A percentile compares a stretch with the other conserved stretches of the same genome.
phyloP scores from a whole-genome alignment of 192 early-diverging fungal species.

The Coemansia pectinata region DNA sequence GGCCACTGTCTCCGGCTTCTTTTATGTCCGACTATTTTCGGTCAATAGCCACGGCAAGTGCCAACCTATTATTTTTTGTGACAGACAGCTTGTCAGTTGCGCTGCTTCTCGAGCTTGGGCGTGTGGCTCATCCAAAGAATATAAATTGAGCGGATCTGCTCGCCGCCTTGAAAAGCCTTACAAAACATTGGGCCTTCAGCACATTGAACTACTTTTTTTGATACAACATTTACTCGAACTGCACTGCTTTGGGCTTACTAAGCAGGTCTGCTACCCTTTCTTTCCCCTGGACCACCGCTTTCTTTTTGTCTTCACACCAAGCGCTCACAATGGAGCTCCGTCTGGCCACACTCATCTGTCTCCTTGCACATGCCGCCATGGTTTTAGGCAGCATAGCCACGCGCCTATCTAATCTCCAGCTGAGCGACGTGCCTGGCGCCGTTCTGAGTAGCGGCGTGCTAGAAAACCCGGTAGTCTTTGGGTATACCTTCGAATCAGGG shows the following conservation, averaged over 20 bases:
- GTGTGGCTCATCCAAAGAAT: neutral
- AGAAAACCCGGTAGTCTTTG: constrained; percentile 35
- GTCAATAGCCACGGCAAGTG: neutral
- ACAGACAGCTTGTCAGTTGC: neutral
- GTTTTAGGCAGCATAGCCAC: neutral
- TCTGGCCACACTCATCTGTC: neutral
- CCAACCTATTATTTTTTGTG: neutral
- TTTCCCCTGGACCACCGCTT: neutral
- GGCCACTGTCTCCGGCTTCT: neutral
- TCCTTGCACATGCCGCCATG: neutral
- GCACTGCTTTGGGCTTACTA: neutral
- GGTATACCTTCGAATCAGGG: constrained; percentile 38
- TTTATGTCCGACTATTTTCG: neutral
- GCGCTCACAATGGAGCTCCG: neutral
- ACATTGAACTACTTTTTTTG: neutral
- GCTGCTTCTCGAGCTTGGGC: neutral
- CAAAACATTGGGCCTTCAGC: neutral
- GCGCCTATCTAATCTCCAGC: constrained; percentile 3
- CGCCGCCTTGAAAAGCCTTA: neutral
- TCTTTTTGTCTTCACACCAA: neutral
- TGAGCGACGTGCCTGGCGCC: constrained; percentile 19
- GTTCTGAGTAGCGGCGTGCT: constrained; percentile 38
- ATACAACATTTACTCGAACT: neutral
- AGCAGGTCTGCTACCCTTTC: neutral
- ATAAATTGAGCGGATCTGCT: neutral